A percentile compares a stretch with the other conserved stretches of the same genome.
These are phyloP conservation scores for Geotrichum reessii DNA, from an alignment of 1,139 yeast genomes.

Conservation along the genomic window DNA sequence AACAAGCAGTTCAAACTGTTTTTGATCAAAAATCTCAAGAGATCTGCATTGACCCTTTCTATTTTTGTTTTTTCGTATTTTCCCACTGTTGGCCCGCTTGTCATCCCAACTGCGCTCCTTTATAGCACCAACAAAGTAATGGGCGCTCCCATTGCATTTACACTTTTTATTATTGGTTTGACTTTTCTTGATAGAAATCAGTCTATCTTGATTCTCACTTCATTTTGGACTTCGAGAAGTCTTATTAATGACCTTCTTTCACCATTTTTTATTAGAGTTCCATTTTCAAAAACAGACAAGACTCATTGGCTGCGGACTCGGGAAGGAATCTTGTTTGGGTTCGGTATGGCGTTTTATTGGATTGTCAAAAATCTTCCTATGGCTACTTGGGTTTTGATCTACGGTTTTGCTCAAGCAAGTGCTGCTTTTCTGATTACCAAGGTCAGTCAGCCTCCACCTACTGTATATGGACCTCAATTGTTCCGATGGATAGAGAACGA, in stretches of 20 bases:
- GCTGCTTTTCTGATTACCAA: neutral
- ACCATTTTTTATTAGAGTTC: neutral
- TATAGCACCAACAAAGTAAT: constrained; percentile 43
- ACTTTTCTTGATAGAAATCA: constrained; percentile 16
- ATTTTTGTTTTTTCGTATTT: constrained; percentile 32
- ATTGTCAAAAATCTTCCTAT: neutral
- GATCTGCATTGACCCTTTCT: constrained; percentile 28
- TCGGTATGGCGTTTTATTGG: neutral
- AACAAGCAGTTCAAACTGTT: constrained; percentile 19
- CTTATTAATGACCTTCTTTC: neutral
- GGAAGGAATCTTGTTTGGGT: neutral
- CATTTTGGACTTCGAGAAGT: neutral
- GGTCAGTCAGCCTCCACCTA: neutral
- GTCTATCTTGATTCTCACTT: neutral
- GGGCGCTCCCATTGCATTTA: constrained; percentile 44
- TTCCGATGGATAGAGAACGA: constrained; percentile 29
- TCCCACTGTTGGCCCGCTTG: constrained; percentile 42
- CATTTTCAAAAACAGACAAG: neutral
- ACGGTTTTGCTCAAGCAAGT: neutral
- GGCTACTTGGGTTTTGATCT: neutral
- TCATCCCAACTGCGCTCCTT: constrained; percentile 43
- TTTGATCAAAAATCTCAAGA: constrained; percentile 27
- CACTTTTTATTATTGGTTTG: constrained; percentile 37
- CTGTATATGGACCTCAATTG: constrained; percentile 12
- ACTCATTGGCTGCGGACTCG: neutral